phyloP scores from a whole-genome alignment of 2,329 filamentous ascomycete species.

The Didymella lethalis region DNA sequence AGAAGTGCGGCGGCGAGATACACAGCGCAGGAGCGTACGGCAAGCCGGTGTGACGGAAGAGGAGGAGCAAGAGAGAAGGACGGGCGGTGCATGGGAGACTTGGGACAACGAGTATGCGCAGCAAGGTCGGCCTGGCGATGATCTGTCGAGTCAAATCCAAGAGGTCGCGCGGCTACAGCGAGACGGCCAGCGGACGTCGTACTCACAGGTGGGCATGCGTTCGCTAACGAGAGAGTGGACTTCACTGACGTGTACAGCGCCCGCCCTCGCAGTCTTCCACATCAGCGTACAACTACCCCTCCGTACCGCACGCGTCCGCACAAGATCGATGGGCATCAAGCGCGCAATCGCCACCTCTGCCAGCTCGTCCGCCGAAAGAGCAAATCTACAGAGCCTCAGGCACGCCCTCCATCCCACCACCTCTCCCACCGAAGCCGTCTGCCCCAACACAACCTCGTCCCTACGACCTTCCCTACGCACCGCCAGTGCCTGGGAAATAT shows the following conservation, averaged over 20 bases:
- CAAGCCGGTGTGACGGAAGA: constrained; percentile 36
- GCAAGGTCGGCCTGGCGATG: constrained; percentile 53
- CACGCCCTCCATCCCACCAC: constrained; percentile 34
- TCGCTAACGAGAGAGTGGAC: background rate
- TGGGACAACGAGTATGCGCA: constrained; percentile 63
- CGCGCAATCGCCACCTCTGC: constrained; percentile 34
- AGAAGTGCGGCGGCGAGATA: constrained; percentile 33
- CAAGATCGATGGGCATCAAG: constrained; percentile 45
- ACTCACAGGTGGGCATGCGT: constrained; percentile 34
- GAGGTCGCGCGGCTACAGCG: constrained; percentile 55
- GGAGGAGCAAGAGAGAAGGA: constrained; percentile 56
- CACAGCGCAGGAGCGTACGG: constrained; percentile 39
- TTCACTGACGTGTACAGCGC: constrained; percentile 33
- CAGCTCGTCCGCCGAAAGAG: constrained; percentile 51
- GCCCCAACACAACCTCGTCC: constrained; percentile 27
- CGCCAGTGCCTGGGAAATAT: constrained; percentile 46
- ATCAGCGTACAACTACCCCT: constrained; percentile 55
- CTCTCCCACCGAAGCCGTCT: constrained; percentile 41
- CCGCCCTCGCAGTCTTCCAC: constrained; percentile 35
- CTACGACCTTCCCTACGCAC: constrained; percentile 31
- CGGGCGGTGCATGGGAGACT: constrained; percentile 62
- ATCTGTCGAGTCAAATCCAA: constrained; percentile 62
- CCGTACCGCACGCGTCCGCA: constrained; percentile 52
- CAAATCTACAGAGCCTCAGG: constrained; percentile 38
- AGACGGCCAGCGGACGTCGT: constrained; percentile 33